Conservation (phyloP, 2,329 filamentous ascomycete species). For the Lasiodiplodia citricola region DNA sequence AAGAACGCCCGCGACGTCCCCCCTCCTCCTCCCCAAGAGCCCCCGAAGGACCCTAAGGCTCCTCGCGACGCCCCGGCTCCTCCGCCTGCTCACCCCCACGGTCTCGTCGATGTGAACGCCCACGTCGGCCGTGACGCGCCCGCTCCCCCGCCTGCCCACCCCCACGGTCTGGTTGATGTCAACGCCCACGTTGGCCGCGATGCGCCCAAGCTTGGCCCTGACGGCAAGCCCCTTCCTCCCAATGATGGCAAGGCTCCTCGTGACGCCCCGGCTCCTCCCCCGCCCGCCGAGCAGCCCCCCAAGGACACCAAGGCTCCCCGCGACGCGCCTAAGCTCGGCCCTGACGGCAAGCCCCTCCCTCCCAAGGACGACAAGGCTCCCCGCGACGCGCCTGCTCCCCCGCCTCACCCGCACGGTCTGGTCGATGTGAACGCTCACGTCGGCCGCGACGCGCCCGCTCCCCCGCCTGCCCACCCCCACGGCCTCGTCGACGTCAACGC, state of each 20-base stretch:
- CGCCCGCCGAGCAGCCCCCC: background rate
- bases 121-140: conserved; percentile 6
- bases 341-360: background rate
- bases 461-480: background rate
- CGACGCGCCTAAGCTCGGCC: background rate
- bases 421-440: background rate
- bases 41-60: background rate
- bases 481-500: background rate
- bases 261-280: background rate
- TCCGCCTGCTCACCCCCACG: background rate
- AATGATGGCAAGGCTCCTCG: background rate
- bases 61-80: background rate
- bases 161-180: background rate
- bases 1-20: background rate
- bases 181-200: background rate
- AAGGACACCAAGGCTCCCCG: background rate
- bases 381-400: background rate
- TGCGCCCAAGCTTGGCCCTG: background rate
- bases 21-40: background rate
- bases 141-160: background rate
- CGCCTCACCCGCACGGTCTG: background rate
- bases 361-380: background rate
- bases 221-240: background rate
- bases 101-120: background rate
- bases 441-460: background rate